Evolutionary conservation across 129 eudicot genomes (phyloP).

Genomic region (Dittrichia graveolens): DNA sequence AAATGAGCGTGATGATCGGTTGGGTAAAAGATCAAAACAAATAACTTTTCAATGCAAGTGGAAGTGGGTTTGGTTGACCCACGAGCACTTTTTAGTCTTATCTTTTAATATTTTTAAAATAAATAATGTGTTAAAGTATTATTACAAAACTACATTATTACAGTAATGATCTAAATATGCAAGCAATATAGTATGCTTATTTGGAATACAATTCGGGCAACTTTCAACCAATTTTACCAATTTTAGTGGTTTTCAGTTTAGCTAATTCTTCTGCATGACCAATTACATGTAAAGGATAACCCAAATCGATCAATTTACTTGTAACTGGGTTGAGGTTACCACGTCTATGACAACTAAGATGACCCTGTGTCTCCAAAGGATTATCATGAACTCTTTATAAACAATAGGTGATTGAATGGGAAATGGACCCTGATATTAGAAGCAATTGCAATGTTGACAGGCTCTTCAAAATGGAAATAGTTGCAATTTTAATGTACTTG

Average conservation of each 20-base stretch:
- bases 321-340: not conserved
- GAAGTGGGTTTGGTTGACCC: not conserved
- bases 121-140: not conserved
- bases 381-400: not conserved
- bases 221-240: not conserved
- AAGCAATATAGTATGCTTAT: constrained; percentile 9
- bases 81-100: not conserved
- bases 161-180: not conserved
- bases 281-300: not conserved
- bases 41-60: not conserved
- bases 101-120: not conserved
- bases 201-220: not conserved
- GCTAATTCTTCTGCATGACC: not conserved
- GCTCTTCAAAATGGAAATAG: not conserved
- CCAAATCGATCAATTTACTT: not conserved
- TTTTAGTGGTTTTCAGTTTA: not conserved
- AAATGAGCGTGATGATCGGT: not conserved
- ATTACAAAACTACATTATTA: not conserved
- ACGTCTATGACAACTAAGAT: not conserved
- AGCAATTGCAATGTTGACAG: too few relatives aligned
- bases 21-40: not conserved
- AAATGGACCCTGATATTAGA: not conserved
- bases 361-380: not conserved
- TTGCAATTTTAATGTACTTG: not conserved
- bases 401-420: not conserved